Conservation (phyloP, 2,329 filamentous ascomycete species). For the Colletotrichum acutatum region DNA sequence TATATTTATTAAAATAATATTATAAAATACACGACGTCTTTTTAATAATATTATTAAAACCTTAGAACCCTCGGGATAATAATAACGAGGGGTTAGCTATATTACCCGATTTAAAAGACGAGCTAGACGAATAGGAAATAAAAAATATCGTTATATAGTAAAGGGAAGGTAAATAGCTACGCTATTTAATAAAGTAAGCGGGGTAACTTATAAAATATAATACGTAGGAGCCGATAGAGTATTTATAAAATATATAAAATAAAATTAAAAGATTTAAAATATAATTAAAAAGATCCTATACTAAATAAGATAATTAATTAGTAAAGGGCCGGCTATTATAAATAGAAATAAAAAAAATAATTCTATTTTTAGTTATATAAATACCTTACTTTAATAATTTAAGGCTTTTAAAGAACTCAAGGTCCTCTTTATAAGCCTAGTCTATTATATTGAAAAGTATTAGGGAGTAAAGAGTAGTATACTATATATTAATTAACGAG, state of each 20-base stretch:
- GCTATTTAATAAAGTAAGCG: not conserved
- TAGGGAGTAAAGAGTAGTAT: too few relatives aligned
- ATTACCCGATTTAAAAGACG: not conserved
- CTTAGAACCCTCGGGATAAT: too few relatives aligned
- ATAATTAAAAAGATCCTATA: too few relatives aligned
- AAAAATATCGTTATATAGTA: not conserved
- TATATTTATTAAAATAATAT: not conserved
- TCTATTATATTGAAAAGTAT: not conserved
- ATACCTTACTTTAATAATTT: too few relatives aligned
- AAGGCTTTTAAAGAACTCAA: too few relatives aligned
- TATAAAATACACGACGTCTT: not conserved
- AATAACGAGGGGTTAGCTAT: not conserved
- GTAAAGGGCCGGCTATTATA: too few relatives aligned
- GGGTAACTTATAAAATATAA: not conserved
- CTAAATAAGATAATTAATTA: too few relatives aligned
- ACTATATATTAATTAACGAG: too few relatives aligned
- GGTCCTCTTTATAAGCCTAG: too few relatives aligned
- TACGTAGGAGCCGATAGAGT: not conserved
- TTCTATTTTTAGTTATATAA: too few relatives aligned
- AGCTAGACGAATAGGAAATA: not conserved
- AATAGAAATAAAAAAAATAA: too few relatives aligned
- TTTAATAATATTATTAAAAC: not conserved
- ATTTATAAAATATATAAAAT: not conserved
- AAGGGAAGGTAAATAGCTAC: not conserved
- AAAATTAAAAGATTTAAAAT: not conserved